Evolutionary conservation across 2,329 filamentous ascomycete genomes (phyloP), one percentile per base, ranked within the genome.

Genomic region (Fusarium mexicanum): DNA sequence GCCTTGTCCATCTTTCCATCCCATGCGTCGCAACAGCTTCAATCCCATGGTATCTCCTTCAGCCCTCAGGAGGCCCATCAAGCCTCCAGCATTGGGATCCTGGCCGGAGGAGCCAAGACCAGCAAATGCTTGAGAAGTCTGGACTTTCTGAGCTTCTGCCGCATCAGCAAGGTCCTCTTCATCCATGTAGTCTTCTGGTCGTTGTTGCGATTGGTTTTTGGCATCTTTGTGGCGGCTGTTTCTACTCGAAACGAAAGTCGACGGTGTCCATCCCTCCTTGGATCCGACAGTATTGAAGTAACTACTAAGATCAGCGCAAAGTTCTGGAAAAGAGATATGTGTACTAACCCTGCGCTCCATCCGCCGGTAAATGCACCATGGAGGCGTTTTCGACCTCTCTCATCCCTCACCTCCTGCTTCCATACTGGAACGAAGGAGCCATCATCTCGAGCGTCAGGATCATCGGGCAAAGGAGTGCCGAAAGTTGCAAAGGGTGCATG

Each of bases 241-340:
- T 31, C 96, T 93, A 59, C 95, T 98, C 12, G 96, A 98, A 16
- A 97, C 92, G 82, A 98, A 99, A 1, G 94, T 93, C 29, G 94
- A 91, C 5, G 96, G 96, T 2, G 94, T 92, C 96, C 96, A 99
- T 85, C 96, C 96, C 87, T 99, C 96, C 83, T 98, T 98, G 64
- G 96, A 98, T 61, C 96, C 96, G 76, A 98, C 96, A 10, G 95
- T 98, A 82, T 99, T 99, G 85, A 96, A 98, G 84, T 98, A 98
- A 76, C 94, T 96, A 44, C 22, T 35, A 59, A 46, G 48, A 68
- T 78, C 58, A 77, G 69, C 59, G 60, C 50, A 44, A 55, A 44
- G 41, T 33, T 17, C 20, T 26, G 26, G 37, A 14, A 33, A 41
- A 26, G 53, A 61, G n/a, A n/a, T 31, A 17, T 35, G 18, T n/a